A percentile compares a stretch with the other conserved stretches of the same genome.
Evolutionary conservation across 495 filamentous ascomycete genomes (phyloP).

Genomic region (Talaromyces nanjingensis): DNA sequence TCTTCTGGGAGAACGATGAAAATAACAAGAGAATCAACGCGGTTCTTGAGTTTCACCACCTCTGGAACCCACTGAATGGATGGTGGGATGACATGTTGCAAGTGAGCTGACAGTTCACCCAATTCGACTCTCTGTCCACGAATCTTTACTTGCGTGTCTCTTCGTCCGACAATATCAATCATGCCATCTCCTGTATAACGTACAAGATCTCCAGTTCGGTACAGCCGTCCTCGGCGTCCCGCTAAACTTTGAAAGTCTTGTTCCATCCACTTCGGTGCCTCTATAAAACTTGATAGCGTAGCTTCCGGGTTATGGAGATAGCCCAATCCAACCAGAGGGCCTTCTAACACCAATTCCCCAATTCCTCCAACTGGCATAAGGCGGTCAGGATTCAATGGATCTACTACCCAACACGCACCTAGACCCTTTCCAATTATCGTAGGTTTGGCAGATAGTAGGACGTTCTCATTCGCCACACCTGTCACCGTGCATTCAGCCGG

Average conservation of each 20-base stretch:
- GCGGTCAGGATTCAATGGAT: conserved; percentile 30
- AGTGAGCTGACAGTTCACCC: conserved; percentile 81
- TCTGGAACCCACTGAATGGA: conserved; percentile 38
- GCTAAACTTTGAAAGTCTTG: background rate
- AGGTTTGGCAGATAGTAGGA: background rate
- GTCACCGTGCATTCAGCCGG: conserved; percentile 5
- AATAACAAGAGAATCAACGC: background rate
- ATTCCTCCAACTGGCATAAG: conserved; percentile 43
- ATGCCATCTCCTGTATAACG: conserved; percentile 63
- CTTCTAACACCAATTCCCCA: conserved; percentile 45
- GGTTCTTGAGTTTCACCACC: background rate
- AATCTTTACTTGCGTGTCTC: conserved; percentile 90
- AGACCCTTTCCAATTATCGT: conserved; percentile 13
- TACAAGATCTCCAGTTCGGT: conserved; percentile 6
- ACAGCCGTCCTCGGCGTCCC: background rate
- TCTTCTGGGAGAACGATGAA: background rate
- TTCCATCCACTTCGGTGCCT: conserved; percentile 2
- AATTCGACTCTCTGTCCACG: conserved; percentile 93
- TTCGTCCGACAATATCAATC: conserved; percentile 68
- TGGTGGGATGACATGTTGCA: conserved; percentile 51
- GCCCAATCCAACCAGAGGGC: conserved; percentile 17
- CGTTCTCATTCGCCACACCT: background rate
- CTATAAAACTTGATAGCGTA: conserved; percentile 15
- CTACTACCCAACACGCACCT: conserved; percentile 34
- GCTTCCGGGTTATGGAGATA: conserved; percentile 24